Evolutionary conservation across 768 basidiomycete species (phyloP).

Genomic region (Lactarius indigo): DNA sequence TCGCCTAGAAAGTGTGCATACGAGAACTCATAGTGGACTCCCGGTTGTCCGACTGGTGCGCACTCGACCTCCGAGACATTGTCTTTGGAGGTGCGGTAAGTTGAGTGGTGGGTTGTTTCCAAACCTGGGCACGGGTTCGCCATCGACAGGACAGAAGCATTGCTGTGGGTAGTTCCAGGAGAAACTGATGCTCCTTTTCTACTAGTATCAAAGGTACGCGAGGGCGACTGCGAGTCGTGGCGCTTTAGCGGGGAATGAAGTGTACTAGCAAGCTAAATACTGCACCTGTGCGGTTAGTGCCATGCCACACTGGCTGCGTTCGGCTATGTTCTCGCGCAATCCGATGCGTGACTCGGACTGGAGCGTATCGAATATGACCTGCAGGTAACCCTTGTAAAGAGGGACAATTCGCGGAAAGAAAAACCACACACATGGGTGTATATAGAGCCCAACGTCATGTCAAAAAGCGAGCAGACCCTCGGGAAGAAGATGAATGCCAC

Average conservation of each 20-base stretch:
- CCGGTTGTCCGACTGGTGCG: background rate
- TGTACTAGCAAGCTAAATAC: background rate
- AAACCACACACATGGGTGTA: conserved; percentile 2
- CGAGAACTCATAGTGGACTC: background rate
- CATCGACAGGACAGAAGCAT: background rate
- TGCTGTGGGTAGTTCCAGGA: background rate
- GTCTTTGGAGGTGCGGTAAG: background rate
- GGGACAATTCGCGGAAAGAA: background rate
- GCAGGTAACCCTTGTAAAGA: background rate
- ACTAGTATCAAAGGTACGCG: background rate
- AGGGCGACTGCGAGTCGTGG: background rate
- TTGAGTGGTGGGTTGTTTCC: background rate
- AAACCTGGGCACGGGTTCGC: background rate
- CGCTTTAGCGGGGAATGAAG: background rate
- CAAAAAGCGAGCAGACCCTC: background rate
- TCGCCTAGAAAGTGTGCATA: background rate
- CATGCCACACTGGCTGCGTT: background rate
- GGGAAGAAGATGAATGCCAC: background rate
- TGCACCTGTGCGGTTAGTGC: background rate
- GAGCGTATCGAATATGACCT: background rate
- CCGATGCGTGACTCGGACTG: background rate
- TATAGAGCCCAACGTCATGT: background rate
- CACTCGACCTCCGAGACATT: background rate
- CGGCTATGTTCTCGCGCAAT: background rate
- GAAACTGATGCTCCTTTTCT: background rate